Evolutionary conservation across 495 filamentous ascomycete genomes (phyloP), one percentile per base, ranked within the genome.

Genomic region (Beverwykella pulmonaria): DNA sequence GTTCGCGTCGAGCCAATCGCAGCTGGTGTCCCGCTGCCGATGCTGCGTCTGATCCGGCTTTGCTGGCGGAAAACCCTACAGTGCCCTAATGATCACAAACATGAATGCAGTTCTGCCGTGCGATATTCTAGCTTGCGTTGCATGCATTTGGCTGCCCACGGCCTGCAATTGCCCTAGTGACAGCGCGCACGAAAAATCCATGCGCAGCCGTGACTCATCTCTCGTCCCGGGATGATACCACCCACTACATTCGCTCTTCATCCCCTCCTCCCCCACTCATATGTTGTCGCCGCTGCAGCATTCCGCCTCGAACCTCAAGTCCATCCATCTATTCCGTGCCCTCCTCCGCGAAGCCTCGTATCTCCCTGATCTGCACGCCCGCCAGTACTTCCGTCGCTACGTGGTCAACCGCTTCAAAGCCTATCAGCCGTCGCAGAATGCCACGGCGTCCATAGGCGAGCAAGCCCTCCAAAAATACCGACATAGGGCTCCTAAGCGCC

Each of bases 291-390:
- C 65, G 19, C 22, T 54, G 53, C 70, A 41, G 34, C 22, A 53
- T 3, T 20, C 54, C 27, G 14, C 57, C 20, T 47, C 49, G 22
- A 30, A 60, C 4, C 49, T 46, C 55, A 60, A 54, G 55, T 67
- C 41, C 41, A 39, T 71, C 29, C 86, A 89, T 73, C 77, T 94
- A 30, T 86, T 89, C 68, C 87, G 94, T 32, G 85, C 88, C 36
- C 82, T 95, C 7, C 87, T 97, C 50, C 91, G 93, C 66, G 89
- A 97, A 80, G 84, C 86, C 25, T 86, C 88, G 61, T 96, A 96
- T 74, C 86, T 98, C 25, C 92, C 92, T 14, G 90, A 92, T 73
- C 78, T 86, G 2, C 72, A 84, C 53, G 89, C 89, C 27, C 86
- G 88, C 44, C 69, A 71, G 23, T 88, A 84, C 73, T 77, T 90